Conservation (phyloP, 225 moss, liverwort and hornwort species). For the Sphagnum tenellum region DNA sequence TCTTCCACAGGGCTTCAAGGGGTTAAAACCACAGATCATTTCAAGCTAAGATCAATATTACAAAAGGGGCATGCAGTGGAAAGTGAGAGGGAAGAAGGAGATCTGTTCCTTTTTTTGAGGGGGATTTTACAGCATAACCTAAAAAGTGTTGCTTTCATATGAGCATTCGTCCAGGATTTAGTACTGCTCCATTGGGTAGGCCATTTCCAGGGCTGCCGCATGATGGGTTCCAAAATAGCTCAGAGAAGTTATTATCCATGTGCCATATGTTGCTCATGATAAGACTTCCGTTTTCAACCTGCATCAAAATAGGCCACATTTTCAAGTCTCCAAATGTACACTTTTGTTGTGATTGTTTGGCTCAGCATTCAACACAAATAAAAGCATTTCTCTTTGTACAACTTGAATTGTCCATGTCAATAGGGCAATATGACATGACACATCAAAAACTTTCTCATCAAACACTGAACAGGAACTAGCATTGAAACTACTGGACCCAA, state of each 20-base stretch:
- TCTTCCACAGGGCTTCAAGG: slow-evolving; percentile 45
- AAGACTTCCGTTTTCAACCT: slow-evolving; percentile 61
- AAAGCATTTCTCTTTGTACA: too few species aligned
- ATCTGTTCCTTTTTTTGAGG: not conserved
- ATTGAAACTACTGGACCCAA: too few species aligned
- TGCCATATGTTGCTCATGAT: slow-evolving; percentile 73
- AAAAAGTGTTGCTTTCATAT: slow-evolving; percentile 18
- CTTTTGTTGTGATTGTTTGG: too few species aligned
- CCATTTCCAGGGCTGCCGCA: slow-evolving; percentile 44
- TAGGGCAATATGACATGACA: too few species aligned
- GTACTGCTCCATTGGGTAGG: slow-evolving; percentile 54
- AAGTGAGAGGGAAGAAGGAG: slow-evolving; percentile 17
- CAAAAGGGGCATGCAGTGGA: slow-evolving; percentile 35
- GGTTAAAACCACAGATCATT: slow-evolving; percentile 20
- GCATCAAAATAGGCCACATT: slow-evolving; percentile 11
- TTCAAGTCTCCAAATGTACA: not conserved
- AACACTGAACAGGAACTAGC: too few species aligned
- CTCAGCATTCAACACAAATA: too few species aligned
- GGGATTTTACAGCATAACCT: too few species aligned
- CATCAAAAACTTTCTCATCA: too few species aligned
- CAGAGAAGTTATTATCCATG: slow-evolving; percentile 50
- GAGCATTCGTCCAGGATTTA: slow-evolving; percentile 60
- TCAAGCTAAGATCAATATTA: slow-evolving; percentile 11
- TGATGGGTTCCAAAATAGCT: slow-evolving; percentile 66
- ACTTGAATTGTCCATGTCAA: too few species aligned